Evolutionary conservation across 495 filamentous ascomycete genomes (phyloP).

Genomic region (Letharia columbiana): DNA sequence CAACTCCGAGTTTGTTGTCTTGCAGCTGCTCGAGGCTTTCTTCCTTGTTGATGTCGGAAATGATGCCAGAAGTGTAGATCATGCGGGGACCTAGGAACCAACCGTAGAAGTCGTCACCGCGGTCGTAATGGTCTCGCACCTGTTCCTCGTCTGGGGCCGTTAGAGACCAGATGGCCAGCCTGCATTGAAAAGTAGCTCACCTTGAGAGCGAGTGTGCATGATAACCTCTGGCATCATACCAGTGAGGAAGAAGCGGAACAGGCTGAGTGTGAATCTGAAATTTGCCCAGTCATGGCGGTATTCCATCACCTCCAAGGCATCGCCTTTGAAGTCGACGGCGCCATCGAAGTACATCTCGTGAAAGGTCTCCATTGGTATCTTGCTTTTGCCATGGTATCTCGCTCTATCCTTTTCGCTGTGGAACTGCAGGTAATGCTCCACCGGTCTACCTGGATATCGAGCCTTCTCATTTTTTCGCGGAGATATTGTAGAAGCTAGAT

Average conservation of each 20-base stretch:
- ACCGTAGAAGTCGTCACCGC: constrained; percentile 66
- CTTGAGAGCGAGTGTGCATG: constrained; percentile 60
- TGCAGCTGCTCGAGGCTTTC: constrained; percentile 60
- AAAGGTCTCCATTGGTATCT: constrained; percentile 59
- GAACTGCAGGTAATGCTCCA: constrained; percentile 59
- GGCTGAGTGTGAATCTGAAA: constrained; percentile 56
- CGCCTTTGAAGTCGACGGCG: constrained; percentile 57
- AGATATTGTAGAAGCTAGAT: constrained; percentile 46
- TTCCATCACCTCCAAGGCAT: constrained; percentile 51
- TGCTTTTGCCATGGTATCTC: constrained; percentile 52
- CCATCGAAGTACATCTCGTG: constrained; percentile 60
- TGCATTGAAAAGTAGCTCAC: constrained; percentile 31
- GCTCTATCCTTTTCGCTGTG: constrained; percentile 46
- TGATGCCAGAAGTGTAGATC: constrained; percentile 66
- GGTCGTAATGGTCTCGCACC: constrained; percentile 68
- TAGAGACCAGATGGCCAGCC: not conserved
- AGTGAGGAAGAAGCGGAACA: constrained; percentile 59
- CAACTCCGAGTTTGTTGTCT: constrained; percentile 61
- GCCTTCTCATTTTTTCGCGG: constrained; percentile 57
- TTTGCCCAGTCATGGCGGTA: constrained; percentile 62
- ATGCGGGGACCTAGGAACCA: constrained; percentile 68
- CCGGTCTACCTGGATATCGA: constrained; percentile 48
- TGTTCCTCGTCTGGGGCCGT: constrained; percentile 58
- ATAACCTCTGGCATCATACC: constrained; percentile 62
- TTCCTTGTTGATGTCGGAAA: constrained; percentile 57